Conservation (phyloP, 2,329 filamentous ascomycete genomes). For the Ascochyta koolunga region DNA sequence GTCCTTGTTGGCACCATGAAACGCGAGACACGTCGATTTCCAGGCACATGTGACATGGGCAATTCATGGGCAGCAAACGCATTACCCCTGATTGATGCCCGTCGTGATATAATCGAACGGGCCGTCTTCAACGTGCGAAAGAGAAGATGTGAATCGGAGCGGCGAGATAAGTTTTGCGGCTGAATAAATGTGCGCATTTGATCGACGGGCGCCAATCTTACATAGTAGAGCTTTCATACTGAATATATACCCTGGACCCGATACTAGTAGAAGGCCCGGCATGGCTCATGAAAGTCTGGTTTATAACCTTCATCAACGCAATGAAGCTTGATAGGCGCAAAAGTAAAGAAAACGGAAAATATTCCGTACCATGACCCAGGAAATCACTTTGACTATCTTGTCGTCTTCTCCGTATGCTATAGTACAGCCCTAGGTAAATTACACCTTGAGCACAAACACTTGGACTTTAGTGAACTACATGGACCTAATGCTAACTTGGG, state of each 20-base stretch:
- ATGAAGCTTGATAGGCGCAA: slow-evolving; percentile 2
- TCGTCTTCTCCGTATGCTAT: background rate
- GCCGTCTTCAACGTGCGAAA: slow-evolving; percentile 4
- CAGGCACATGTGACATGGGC: background rate
- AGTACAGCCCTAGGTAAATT: background rate
- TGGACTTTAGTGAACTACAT: background rate
- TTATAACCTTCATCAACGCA: background rate
- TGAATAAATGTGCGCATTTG: slow-evolving; percentile 2
- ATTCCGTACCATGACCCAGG: no score
- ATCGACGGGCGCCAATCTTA: slow-evolving; percentile 3
- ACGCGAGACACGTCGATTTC: background rate
- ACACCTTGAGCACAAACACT: background rate
- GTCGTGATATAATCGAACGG: slow-evolving; percentile 2
- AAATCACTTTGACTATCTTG: no score
- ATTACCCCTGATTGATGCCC: slow-evolving; percentile 1
- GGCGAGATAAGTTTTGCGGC: background rate
- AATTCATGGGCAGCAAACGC: background rate
- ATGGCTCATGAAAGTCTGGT: background rate
- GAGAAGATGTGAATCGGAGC: background rate
- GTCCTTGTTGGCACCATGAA: background rate
- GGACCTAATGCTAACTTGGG: background rate
- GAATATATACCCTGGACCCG: background rate
- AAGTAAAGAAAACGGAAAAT: background rate
- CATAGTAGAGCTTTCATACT: background rate
- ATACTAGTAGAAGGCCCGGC: background rate